Base-by-base conservation (phyloP, 2,329 filamentous ascomycete species). In the Fusarium camptoceras region DNA sequence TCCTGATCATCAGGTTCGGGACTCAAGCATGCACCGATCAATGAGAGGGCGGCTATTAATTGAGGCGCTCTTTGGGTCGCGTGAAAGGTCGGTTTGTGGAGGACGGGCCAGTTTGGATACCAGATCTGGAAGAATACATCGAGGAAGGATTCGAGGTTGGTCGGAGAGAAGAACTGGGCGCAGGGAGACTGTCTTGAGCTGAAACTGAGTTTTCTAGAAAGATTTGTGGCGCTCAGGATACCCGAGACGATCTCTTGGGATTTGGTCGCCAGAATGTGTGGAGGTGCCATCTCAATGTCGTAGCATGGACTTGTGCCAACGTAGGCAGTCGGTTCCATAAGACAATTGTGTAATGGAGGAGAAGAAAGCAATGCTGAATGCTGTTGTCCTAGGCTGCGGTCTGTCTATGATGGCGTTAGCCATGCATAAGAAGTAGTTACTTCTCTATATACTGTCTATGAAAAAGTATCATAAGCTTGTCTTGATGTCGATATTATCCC, bases 21-120 rank as follows among this genome's bases (percentile, higher is more conserved):
- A 9, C 55, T 63, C 2, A 70, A 4, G 2, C 51, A 55, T 2
- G 68, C 66, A 1, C 66, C 66, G 7, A 70, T 60, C 3, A 70
- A 24, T 14, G 55, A 56, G 8, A 70, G n/a, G 3, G 62, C 42
- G 6, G 53, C 66, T 25, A 70, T 49, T 0, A 70, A 10, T 10
- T 31, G 22, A 6, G 62, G 46, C 2, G 62, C 12, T 37, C 28
- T 64, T 24, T 42, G 34, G 3, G 27, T 14, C 2, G 47, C 4
- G 18, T 44, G 8, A 18, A 70, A 70, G 1, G 57, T 67, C 1
- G 66, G 41, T 16, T 42, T 49, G 10, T 70, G 68, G 25, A 70
- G 55, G 16, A 70, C 46, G 0, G 66, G 68, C 66, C 68, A 70
- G 50, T 70, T 70, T 1, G 62, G 66, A 9, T 64, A 47, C 68